phyloP scores from a whole-genome alignment of 768 basidiomycete genomes.

The Trametes gibbosa region DNA sequence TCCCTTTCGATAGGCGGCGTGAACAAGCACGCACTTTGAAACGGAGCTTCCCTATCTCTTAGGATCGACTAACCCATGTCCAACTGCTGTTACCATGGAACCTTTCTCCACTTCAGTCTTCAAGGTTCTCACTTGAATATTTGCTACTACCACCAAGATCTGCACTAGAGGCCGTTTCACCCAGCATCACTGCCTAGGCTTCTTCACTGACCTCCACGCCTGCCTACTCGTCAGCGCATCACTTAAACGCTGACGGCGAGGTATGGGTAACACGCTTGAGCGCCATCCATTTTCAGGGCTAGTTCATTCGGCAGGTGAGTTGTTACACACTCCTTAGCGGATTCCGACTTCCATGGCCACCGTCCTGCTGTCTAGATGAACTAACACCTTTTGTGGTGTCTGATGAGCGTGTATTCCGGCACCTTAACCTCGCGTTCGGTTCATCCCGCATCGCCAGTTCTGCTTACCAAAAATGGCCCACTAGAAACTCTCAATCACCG shows the following conservation, averaged over 20 bases:
- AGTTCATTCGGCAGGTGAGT: slow-evolving; percentile 90
- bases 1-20: slow-evolving; percentile 72
- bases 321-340: slow-evolving; percentile 87
- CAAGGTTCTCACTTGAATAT: slow-evolving; percentile 85
- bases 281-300: slow-evolving; percentile 91
- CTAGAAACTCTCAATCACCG: slow-evolving; percentile 66
- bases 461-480: slow-evolving; percentile 75
- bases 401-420: slow-evolving; percentile 80
- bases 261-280: slow-evolving; percentile 85
- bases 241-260: slow-evolving; percentile 72
- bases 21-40: slow-evolving; percentile 65
- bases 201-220: slow-evolving; percentile 77
- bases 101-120: slow-evolving; percentile 89
- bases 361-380: slow-evolving; percentile 87
- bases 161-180: slow-evolving; percentile 79
- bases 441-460: slow-evolving; percentile 72
- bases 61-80: slow-evolving; percentile 85
- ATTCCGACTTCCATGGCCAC: slow-evolving; percentile 85
- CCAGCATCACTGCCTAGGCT: slow-evolving; percentile 73
- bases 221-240: slow-evolving; percentile 74
- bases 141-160: slow-evolving; percentile 89
- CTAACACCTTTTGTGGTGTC: slow-evolving; percentile 84
- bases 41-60: slow-evolving; percentile 75
- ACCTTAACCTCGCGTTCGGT: slow-evolving; percentile 75
- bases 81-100: slow-evolving; percentile 86